phyloP scores from a whole-genome alignment of 2,329 filamentous ascomycete genomes.

The Aspergillus ustus region DNA sequence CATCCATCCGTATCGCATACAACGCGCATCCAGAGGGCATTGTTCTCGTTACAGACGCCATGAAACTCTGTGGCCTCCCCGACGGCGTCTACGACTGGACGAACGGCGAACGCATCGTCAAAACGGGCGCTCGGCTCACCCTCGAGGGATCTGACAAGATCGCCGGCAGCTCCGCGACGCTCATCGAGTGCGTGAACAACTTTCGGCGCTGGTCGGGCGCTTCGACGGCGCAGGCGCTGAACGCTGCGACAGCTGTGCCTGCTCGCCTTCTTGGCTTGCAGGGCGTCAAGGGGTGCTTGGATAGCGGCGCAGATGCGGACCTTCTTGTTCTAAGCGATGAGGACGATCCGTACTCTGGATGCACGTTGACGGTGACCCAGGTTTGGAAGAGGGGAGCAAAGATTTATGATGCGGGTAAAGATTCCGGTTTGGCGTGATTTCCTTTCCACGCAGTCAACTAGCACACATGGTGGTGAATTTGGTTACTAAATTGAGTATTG shows the following conservation, averaged over 20 bases:
- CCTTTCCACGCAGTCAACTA: not conserved
- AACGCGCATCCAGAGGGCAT: slow-evolving; percentile 83
- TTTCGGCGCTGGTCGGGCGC: slow-evolving; percentile 48
- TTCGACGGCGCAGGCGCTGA: slow-evolving; percentile 45
- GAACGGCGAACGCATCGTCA: slow-evolving; percentile 66
- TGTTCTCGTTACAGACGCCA: slow-evolving; percentile 89
- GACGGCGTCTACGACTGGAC: slow-evolving; percentile 88
- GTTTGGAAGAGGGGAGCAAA: slow-evolving; percentile 50
- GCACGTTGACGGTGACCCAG: slow-evolving; percentile 45
- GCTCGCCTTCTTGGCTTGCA: slow-evolving; percentile 45
- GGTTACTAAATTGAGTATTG: not conserved
- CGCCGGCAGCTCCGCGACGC: slow-evolving; percentile 65
- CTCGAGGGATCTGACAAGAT: slow-evolving; percentile 80
- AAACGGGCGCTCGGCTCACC: slow-evolving; percentile 70
- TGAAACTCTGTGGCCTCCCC: slow-evolving; percentile 81
- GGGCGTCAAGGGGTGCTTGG: slow-evolving; percentile 44
- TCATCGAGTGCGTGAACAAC: slow-evolving; percentile 52
- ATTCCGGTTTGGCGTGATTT: slow-evolving; percentile 3
- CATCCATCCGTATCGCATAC: slow-evolving; percentile 86
- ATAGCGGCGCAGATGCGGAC: slow-evolving; percentile 48
- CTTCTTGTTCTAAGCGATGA: slow-evolving; percentile 45
- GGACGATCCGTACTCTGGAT: slow-evolving; percentile 35
- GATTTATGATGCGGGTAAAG: slow-evolving; percentile 44
- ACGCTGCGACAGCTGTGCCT: slow-evolving; percentile 45
- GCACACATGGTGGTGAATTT: not conserved